Conservation (phyloP, 2,329 filamentous ascomycete genomes). For the Neospermospora avenae region DNA sequence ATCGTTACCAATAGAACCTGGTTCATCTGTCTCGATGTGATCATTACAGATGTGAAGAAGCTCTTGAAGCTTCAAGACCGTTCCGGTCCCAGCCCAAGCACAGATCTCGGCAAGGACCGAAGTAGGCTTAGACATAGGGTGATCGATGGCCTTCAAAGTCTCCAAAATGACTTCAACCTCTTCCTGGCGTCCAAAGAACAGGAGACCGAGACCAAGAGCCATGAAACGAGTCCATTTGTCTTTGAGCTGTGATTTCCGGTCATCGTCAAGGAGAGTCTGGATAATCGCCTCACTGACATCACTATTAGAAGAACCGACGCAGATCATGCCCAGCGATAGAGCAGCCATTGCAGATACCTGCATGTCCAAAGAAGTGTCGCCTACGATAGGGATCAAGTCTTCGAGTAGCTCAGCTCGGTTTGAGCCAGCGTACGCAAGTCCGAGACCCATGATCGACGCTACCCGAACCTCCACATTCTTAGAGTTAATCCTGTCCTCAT, state of each 20-base stretch:
- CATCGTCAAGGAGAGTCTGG: constrained; percentile 88
- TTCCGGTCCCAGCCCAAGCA: constrained; percentile 95
- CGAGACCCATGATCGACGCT: constrained; percentile 92
- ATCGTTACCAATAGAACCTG: constrained; percentile 63
- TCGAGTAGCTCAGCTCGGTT: constrained; percentile 89
- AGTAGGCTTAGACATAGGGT: constrained; percentile 95
- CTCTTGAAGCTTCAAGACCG: constrained; percentile 95
- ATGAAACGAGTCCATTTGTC: constrained; percentile 99
- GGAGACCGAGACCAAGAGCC: constrained; percentile 83
- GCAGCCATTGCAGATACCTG: constrained; percentile 96
- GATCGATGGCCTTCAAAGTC: constrained; percentile 93
- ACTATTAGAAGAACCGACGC: constrained; percentile 86
- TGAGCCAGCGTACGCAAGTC: constrained; percentile 89
- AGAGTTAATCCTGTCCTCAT: constrained; percentile 73
- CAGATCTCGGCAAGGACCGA: constrained; percentile 93
- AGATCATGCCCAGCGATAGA: constrained; percentile 83
- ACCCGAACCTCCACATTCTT: constrained; percentile 76
- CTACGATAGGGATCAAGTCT: constrained; percentile 79
- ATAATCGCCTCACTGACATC: constrained; percentile 92
- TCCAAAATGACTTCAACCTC: constrained; percentile 98
- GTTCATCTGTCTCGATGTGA: constrained; percentile 85
- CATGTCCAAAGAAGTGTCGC: constrained; percentile 83
- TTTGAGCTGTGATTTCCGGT: constrained; percentile 83
- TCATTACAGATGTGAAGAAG: constrained; percentile 97
- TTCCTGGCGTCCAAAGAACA: constrained; percentile 96